Percentiles rank a stretch among this genome's conserved stretches.
These are phyloP conservation scores for Cardamine resedifolia DNA, from an alignment of 345 rosid genomes.

Conservation along the genomic window DNA sequence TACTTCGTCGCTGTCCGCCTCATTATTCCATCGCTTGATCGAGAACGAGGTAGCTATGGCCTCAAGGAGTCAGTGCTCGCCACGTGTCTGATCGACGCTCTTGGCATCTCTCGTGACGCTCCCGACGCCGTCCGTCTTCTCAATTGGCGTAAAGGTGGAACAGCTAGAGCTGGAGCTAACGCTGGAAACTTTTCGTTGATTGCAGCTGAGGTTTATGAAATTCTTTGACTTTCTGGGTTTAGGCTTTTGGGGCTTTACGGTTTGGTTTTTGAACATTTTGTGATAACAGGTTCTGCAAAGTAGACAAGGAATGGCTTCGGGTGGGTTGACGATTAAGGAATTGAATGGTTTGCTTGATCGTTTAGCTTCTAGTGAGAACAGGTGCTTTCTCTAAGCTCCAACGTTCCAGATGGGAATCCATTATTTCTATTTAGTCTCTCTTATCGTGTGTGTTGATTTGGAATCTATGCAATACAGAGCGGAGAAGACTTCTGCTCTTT, in stretches of 20 bases:
- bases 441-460: background rate
- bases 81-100: constrained; percentile 76
- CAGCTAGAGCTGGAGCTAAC: constrained; percentile 59
- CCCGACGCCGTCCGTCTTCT: constrained; percentile 78
- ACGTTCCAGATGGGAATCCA: too few relatives aligned
- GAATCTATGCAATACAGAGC: constrained; percentile 43
- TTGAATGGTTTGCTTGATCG: constrained; percentile 80
- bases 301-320: constrained; percentile 81
- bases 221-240: background rate
- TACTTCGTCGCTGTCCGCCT: constrained; percentile 73
- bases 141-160: constrained; percentile 94
- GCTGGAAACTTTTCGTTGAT: constrained; percentile 85
- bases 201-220: constrained; percentile 60
- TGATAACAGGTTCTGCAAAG: constrained; percentile 59
- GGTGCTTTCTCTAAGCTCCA: constrained; percentile 41
- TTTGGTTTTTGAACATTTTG: background rate
- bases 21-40: constrained; percentile 80
- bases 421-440: background rate
- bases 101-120: constrained; percentile 87
- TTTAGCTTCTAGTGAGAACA: constrained; percentile 73
- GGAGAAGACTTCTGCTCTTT: constrained; percentile 63
- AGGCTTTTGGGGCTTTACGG: background rate
- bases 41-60: constrained; percentile 89
- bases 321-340: constrained; percentile 69
- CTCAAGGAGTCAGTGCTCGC: constrained; percentile 95